Conservation (phyloP, 2,329 filamentous ascomycete genomes). For the Exophiala calicioides region DNA sequence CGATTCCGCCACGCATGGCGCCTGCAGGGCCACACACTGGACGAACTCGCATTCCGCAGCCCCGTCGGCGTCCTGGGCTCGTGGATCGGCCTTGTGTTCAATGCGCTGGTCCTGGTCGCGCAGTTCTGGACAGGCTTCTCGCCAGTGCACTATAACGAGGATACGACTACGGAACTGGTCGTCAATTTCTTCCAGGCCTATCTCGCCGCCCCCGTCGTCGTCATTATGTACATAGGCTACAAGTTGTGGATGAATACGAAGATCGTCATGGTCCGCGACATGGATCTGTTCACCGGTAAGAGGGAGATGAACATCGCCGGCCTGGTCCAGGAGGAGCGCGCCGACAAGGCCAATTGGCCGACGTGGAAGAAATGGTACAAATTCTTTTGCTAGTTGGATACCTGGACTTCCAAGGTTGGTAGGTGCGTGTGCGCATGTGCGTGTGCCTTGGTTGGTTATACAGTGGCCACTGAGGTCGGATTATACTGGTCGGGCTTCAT, state of each 20-base stretch:
- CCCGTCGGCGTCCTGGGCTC: slow-evolving; percentile 63
- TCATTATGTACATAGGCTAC: slow-evolving; percentile 66
- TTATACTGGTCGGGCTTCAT: no score
- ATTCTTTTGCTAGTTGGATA: slow-evolving; percentile 60
- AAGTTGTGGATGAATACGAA: slow-evolving; percentile 73
- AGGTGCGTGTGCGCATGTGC: no score
- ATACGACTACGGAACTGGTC: slow-evolving; percentile 22
- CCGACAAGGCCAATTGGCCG: slow-evolving; percentile 72
- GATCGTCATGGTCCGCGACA: slow-evolving; percentile 68
- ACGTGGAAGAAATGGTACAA: slow-evolving; percentile 76
- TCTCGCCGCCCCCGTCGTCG: slow-evolving; percentile 35
- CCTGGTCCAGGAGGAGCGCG: slow-evolving; percentile 75
- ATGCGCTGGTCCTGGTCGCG: slow-evolving; percentile 55
- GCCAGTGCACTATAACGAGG: slow-evolving; percentile 29
- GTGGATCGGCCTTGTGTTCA: slow-evolving; percentile 61
- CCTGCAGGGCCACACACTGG: slow-evolving; percentile 58
- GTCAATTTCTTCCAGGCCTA: slow-evolving; percentile 37
- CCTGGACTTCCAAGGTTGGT: no score
- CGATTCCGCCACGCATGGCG: slow-evolving; percentile 66
- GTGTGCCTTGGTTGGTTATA: no score
- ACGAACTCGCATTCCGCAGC: slow-evolving; percentile 66
- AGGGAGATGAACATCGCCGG: slow-evolving; percentile 80
- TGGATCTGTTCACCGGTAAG: slow-evolving; percentile 84
- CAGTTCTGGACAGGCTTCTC: slow-evolving; percentile 45
- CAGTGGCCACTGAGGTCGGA: no score